These are phyloP conservation scores for Monosporascus ibericus DNA, from an alignment of 2,329 filamentous ascomycete genomes.

Conservation along the genomic window DNA sequence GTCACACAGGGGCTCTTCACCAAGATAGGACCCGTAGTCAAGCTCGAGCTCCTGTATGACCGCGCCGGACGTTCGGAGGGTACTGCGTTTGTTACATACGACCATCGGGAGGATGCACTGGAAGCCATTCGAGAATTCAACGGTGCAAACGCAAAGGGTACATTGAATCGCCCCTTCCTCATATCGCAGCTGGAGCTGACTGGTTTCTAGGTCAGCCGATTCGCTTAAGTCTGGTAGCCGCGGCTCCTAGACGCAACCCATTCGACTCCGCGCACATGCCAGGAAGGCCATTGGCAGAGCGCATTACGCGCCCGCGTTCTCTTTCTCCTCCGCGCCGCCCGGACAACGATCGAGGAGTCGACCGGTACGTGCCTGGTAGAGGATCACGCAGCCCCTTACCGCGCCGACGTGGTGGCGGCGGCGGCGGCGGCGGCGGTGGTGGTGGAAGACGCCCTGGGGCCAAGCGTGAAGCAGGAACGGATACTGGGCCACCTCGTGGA, in stretches of 20 bases:
- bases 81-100: slow-evolving; percentile 77
- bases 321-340: slow-evolving; percentile 42
- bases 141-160: slow-evolving; percentile 82
- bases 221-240: slow-evolving; percentile 59
- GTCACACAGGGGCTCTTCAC: slow-evolving; percentile 67
- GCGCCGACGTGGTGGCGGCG: slow-evolving; percentile 40
- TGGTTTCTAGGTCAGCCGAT: slow-evolving; percentile 65
- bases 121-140: slow-evolving; percentile 76
- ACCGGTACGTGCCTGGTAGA: slow-evolving; percentile 66
- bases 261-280: slow-evolving; percentile 52
- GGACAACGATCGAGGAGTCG: slow-evolving; percentile 59
- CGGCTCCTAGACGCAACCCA: slow-evolving; percentile 46
- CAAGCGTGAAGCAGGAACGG: slow-evolving; percentile 39
- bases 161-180: slow-evolving; percentile 5
- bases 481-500: slow-evolving; percentile 34
- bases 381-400: slow-evolving; percentile 57
- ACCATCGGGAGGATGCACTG: slow-evolving; percentile 61
- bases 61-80: slow-evolving; percentile 84
- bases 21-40: slow-evolving; percentile 66
- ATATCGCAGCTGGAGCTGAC: neutral
- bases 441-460: slow-evolving; percentile 39
- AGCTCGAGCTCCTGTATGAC: slow-evolving; percentile 73
- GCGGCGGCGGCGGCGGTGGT: slow-evolving; percentile 39
- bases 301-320: slow-evolving; percentile 64
- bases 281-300: slow-evolving; percentile 52